Evolutionary conservation across 192 early-diverging fungal species (phyloP).

Genomic region (Helicostylum pulchrum): DNA sequence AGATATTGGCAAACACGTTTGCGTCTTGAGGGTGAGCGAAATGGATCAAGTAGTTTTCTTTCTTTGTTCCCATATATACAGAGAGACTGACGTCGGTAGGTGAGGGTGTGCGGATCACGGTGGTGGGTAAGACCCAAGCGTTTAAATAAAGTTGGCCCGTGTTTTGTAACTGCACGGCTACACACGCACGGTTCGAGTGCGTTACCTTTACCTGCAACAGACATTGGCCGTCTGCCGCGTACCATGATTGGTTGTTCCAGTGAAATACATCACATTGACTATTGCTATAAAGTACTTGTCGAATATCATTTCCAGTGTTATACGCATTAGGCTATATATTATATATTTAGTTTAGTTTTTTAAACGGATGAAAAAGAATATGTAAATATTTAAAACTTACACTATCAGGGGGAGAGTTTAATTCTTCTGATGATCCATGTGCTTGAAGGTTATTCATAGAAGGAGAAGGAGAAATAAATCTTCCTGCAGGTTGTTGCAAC

Average conservation of each 20-base stretch:
- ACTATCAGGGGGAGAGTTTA: constrained; percentile 14
- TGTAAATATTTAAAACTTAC: background rate
- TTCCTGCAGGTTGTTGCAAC: background rate
- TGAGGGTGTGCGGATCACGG: constrained; percentile 39
- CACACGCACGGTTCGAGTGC: constrained; percentile 36
- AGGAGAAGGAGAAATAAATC: constrained; percentile 17
- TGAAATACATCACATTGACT: constrained; percentile 49
- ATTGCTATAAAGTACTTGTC: constrained; percentile 23
- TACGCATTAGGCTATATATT: constrained; percentile 9
- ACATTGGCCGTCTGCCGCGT: constrained; percentile 46
- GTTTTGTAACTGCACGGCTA: constrained; percentile 39
- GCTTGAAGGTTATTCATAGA: background rate
- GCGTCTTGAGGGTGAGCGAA: constrained; percentile 36
- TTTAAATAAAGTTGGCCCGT: constrained; percentile 48
- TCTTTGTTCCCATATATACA: constrained; percentile 45
- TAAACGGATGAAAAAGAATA: background rate
- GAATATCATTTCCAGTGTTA: constrained; percentile 9
- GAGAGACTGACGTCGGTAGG: constrained; percentile 47
- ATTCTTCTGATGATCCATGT: constrained; percentile 2
- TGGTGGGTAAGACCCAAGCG: constrained; percentile 53
- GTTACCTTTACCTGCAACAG: constrained; percentile 46
- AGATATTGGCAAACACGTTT: constrained; percentile 32
- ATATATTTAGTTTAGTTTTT: background rate
- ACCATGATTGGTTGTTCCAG: constrained; percentile 52
- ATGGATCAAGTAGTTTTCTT: constrained; percentile 50